Evolutionary conservation across 495 filamentous ascomycete genomes (phyloP).

Genomic region (Rostrohypoxylon terebratum): DNA sequence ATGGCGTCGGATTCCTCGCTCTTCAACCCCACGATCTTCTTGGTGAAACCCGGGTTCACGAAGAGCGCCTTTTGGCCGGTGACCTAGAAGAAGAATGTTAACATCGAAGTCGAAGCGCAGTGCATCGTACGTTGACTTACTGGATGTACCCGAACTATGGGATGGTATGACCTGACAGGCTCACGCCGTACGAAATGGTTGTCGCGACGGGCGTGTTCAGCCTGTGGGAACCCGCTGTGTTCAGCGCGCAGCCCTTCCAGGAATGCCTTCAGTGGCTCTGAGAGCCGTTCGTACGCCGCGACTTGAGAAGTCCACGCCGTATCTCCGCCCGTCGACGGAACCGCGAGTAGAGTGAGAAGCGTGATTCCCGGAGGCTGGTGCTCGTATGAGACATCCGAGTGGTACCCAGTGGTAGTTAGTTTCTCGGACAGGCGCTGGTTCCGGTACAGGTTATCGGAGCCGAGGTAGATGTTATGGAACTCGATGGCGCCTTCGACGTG

Average conservation of each 20-base stretch:
- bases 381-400: conserved; percentile 74
- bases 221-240: conserved; percentile 79
- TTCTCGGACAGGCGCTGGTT: conserved; percentile 58
- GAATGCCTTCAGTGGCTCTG: conserved; percentile 74
- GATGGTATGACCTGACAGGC: conserved; percentile 73
- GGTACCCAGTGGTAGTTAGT: conserved; percentile 59
- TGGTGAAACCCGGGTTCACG: conserved; percentile 84
- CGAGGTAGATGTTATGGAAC: conserved; percentile 62
- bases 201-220: conserved; percentile 68
- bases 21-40: conserved; percentile 77
- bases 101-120: not conserved
- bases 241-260: conserved; percentile 77
- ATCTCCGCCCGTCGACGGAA: conserved; percentile 79
- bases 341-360: conserved; percentile 74
- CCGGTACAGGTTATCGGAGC: conserved; percentile 60
- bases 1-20: conserved; percentile 77
- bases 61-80: conserved; percentile 85
- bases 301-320: conserved; percentile 81
- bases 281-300: conserved; percentile 77
- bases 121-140: conserved; percentile 24
- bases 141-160: conserved; percentile 77
- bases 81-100: conserved; percentile 52
- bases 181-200: conserved; percentile 75
- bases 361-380: conserved; percentile 83
- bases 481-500: conserved; percentile 59